Evolutionary conservation across 2,329 filamentous ascomycete species (phyloP).

Genomic region (Rutstroemia sp.): DNA sequence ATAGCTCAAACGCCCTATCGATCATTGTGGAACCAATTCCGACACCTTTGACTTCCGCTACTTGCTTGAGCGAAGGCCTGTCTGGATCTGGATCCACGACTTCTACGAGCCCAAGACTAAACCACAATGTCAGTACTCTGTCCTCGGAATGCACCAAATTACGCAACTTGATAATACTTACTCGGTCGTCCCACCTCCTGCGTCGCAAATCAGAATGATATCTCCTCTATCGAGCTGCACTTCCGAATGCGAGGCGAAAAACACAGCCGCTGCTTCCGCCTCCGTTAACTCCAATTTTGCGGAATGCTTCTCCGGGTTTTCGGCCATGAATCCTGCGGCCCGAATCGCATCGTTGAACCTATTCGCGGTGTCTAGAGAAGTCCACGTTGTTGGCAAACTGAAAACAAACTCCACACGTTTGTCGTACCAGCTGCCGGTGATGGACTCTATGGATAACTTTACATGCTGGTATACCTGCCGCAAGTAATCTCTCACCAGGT

Average conservation of each 20-base stretch:
- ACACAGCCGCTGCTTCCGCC: constrained; percentile 46
- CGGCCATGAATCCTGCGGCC: constrained; percentile 25
- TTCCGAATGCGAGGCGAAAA: constrained; percentile 29
- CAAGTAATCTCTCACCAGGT: not conserved
- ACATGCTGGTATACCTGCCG: not conserved
- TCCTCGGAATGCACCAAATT: not conserved
- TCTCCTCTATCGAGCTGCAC: constrained; percentile 23
- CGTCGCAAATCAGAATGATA: constrained; percentile 42
- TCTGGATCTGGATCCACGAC: constrained; percentile 28
- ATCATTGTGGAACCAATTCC: constrained; percentile 41
- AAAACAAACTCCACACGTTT: constrained; percentile 33
- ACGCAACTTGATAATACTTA: not conserved
- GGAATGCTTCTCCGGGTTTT: constrained; percentile 28
- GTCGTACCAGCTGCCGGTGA: constrained; percentile 44
- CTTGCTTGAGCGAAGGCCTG: constrained; percentile 29
- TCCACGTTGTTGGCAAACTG: constrained; percentile 37
- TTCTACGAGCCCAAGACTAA: constrained; percentile 33
- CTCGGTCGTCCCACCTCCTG: constrained; percentile 39
- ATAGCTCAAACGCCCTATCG: constrained; percentile 34
- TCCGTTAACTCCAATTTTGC: constrained; percentile 42
- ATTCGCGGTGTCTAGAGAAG: constrained; percentile 30
- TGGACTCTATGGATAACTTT: not conserved
- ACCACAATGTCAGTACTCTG: not conserved
- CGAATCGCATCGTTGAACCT: constrained; percentile 29
- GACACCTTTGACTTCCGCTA: constrained; percentile 36